These are phyloP conservation scores for Rutidosis leptorrhynchoides DNA, from an alignment of 129 eudicot species.

Conservation along the genomic window DNA sequence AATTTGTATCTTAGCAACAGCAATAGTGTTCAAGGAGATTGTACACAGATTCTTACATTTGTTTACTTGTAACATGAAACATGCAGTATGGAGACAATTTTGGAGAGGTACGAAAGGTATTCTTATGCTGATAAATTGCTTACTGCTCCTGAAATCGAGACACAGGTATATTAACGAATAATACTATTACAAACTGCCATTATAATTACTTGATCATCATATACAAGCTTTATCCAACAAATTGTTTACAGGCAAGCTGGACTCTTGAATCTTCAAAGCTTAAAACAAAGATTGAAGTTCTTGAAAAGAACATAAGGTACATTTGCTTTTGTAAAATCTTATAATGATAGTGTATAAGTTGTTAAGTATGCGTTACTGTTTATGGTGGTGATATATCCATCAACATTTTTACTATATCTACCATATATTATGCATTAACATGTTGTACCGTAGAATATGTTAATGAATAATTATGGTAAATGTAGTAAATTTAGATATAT, in stretches of 20 bases:
- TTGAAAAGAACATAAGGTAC: conserved; percentile 74
- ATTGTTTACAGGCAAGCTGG: conserved; percentile 45
- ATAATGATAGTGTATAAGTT: not conserved
- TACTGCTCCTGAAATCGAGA: conserved; percentile 38
- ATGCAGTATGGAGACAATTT: conserved; percentile 65
- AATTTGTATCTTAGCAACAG: not conserved
- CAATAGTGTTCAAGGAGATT: not conserved
- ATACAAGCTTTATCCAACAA: not conserved
- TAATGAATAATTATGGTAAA: too few relatives aligned
- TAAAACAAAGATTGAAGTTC: conserved; percentile 56
- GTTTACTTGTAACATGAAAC: conserved; percentile 15
- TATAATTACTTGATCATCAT: not conserved
- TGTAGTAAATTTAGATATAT: too few relatives aligned
- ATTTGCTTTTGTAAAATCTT: not conserved
- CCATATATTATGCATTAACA: too few relatives aligned
- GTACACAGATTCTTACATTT: conserved; percentile 4
- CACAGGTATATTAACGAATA: too few relatives aligned
- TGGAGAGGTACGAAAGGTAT: conserved; percentile 73
- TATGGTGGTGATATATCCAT: too few relatives aligned
- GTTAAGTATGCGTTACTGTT: not conserved
- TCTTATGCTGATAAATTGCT: conserved; percentile 54
- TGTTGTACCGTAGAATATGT: too few relatives aligned
- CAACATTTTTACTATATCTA: too few relatives aligned
- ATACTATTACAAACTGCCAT: not conserved
- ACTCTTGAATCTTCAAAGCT: conserved; percentile 60